Percentiles rank a stretch among this genome's conserved stretches.
phyloP scores from a whole-genome alignment of 1,139 yeast genomes.

The Geotrichum citri-aurantii region DNA sequence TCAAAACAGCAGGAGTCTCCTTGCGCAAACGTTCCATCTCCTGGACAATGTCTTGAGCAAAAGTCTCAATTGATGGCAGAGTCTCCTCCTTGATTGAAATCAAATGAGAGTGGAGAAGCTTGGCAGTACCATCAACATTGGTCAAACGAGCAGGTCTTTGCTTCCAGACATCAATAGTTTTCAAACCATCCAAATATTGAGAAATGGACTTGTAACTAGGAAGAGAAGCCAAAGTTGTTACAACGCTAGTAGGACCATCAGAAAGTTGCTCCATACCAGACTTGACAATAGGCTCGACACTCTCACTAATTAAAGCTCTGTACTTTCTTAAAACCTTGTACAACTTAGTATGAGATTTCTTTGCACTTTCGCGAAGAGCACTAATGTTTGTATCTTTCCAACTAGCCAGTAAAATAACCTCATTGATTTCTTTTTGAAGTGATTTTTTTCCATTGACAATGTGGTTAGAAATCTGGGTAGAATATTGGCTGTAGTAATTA shows the following conservation, averaged over 20 bases:
- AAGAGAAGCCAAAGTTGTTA: conserved; percentile 9
- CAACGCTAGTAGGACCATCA: conserved; percentile 20
- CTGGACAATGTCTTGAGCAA: conserved; percentile 49
- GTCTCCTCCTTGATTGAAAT: conserved; percentile 22
- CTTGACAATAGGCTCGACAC: conserved; percentile 48
- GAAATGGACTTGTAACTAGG: conserved; percentile 17
- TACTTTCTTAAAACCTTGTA: conserved; percentile 83
- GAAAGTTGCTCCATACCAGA: conserved; percentile 14
- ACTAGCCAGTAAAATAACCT: conserved; percentile 81
- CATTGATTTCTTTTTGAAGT: conserved; percentile 74
- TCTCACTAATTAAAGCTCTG: conserved; percentile 53
- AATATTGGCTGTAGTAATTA: conserved; percentile 62
- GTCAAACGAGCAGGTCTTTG: conserved; percentile 52
- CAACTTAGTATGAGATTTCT: conserved; percentile 75
- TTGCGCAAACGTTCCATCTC: conserved; percentile 60
- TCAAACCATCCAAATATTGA: conserved; percentile 23
- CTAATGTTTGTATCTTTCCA: conserved; percentile 97
- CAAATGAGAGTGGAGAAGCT: conserved; percentile 23
- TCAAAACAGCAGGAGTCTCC: conserved; percentile 69
- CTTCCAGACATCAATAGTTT: conserved; percentile 44
- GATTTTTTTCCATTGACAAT: conserved; percentile 45
- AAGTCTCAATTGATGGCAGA: conserved; percentile 44
- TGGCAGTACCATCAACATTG: conserved; percentile 43
- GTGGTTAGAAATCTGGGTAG: conserved; percentile 42
- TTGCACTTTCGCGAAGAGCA: conserved; percentile 89